Conservation (phyloP, 441 rosid genomes). For the California macrophylla region DNA sequence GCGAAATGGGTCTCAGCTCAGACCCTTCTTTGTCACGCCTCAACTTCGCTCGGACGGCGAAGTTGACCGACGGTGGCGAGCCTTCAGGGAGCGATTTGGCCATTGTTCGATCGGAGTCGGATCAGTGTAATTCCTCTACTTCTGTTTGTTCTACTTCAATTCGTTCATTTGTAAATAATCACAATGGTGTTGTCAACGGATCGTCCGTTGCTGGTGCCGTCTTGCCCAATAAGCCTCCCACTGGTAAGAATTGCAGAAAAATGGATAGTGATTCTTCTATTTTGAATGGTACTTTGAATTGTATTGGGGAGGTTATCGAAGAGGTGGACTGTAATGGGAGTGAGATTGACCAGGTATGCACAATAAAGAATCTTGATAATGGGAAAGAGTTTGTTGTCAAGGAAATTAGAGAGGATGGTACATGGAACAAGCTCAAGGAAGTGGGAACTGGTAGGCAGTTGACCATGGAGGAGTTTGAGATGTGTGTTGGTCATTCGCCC, state of each 20-base stretch:
- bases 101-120: constrained; percentile 54
- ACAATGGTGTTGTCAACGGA: constrained; percentile 26
- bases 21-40: constrained; percentile 43
- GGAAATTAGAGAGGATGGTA: constrained; percentile 79
- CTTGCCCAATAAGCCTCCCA: constrained; percentile 41
- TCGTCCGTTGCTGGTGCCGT: constrained; percentile 18
- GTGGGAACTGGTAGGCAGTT: constrained; percentile 79
- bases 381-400: constrained; percentile 86
- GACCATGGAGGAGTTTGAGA: constrained; percentile 89
- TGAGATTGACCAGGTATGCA: constrained; percentile 39
- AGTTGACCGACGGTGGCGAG: constrained; percentile 23
- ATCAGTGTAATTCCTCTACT: constrained; percentile 1
- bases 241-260: constrained; percentile 29
- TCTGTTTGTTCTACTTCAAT: constrained; percentile 33
- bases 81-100: constrained; percentile 18
- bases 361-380: constrained; percentile 78
- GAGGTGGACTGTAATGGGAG: constrained; percentile 31
- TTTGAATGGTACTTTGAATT: constrained; percentile 18
- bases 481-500: constrained; percentile 84
- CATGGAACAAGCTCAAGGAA: constrained; percentile 73
- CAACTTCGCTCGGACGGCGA: constrained; percentile 10
- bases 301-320: constrained; percentile 29
- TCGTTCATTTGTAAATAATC: constrained; percentile 27
- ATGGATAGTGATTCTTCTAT: constrained; percentile 27
- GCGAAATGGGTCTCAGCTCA: constrained; percentile 58